phyloP scores from a whole-genome alignment of 1,139 yeast genomes.

The Lodderomyces margitis region DNA sequence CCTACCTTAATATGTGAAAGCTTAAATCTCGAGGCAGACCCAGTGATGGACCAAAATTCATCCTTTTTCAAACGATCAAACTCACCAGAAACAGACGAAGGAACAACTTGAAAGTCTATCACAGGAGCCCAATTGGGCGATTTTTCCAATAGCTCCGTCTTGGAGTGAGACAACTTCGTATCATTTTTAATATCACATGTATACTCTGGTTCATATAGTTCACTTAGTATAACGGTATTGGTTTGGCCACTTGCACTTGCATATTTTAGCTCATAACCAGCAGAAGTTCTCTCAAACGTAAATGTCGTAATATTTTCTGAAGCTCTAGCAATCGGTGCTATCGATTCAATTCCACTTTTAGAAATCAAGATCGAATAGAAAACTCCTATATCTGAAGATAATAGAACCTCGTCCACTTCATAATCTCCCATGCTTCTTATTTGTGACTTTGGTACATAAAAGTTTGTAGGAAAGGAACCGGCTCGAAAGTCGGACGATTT shows the following conservation, averaged over 20 bases:
- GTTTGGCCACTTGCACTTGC: constrained; percentile 36
- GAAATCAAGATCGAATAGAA: constrained; percentile 31
- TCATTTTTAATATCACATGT: constrained; percentile 14
- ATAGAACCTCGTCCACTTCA: constrained; percentile 34
- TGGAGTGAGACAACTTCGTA: constrained; percentile 14
- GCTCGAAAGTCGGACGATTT: constrained; percentile 15
- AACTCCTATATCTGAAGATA: constrained; percentile 43
- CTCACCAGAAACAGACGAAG: constrained; percentile 22
- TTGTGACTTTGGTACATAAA: constrained; percentile 24
- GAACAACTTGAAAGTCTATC: constrained; percentile 39
- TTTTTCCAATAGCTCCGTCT: constrained; percentile 19
- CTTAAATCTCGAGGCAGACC: constrained; percentile 37
- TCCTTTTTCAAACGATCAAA: constrained; percentile 22
- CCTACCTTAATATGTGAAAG: constrained; percentile 43
- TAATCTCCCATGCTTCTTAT: not conserved
- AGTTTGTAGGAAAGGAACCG: constrained; percentile 40
- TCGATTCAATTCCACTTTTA: constrained; percentile 13
- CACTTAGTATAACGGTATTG: constrained; percentile 25
- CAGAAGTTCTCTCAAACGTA: constrained; percentile 22
- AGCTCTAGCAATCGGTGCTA: constrained; percentile 24
- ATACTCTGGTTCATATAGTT: constrained; percentile 15
- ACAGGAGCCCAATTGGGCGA: constrained; percentile 53
- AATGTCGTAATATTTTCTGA: constrained; percentile 35
- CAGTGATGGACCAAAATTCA: constrained; percentile 51
- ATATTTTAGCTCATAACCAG: constrained; percentile 26